Conservation (phyloP, 1,139 yeast species). For the Suhomyces choctaworum region DNA sequence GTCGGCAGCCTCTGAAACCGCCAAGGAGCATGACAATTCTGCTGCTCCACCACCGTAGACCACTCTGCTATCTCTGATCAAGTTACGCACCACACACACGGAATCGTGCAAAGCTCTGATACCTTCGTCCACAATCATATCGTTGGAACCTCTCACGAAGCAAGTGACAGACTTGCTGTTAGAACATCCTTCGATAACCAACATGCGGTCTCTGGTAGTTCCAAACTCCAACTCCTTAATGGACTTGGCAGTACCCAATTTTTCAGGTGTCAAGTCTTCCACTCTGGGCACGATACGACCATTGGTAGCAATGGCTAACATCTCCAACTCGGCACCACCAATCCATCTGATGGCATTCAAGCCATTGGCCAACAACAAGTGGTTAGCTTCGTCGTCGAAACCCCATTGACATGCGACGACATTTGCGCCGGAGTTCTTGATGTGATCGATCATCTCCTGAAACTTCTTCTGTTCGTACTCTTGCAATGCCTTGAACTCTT, state of each 20-base stretch:
- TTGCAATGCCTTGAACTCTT: conserved; percentile 88
- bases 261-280: conserved; percentile 81
- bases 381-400: conserved; percentile 98
- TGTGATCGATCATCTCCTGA: conserved; percentile 83
- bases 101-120: conserved; percentile 96
- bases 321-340: conserved; percentile 95
- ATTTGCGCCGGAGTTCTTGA: conserved; percentile 91
- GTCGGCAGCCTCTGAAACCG: conserved; percentile 91
- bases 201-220: conserved; percentile 94
- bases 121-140: conserved; percentile 97
- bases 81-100: conserved; percentile 93
- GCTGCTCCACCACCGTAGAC: conserved; percentile 99
- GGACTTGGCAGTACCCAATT: conserved; percentile 84
- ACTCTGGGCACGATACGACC: conserved; percentile 97
- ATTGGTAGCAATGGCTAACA: conserved; percentile 94
- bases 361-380: conserved; percentile 79
- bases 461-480: conserved; percentile 89
- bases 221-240: conserved; percentile 92
- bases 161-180: conserved; percentile 91
- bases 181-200: conserved; percentile 88
- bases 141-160: conserved; percentile 91
- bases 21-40: conserved; percentile 88
- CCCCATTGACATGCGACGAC: conserved; percentile 99
- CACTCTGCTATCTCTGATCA: conserved; percentile 86
- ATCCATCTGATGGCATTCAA: conserved; percentile 99